Conservation (phyloP, 1,139 yeast genomes). For the Pichia sp. region DNA sequence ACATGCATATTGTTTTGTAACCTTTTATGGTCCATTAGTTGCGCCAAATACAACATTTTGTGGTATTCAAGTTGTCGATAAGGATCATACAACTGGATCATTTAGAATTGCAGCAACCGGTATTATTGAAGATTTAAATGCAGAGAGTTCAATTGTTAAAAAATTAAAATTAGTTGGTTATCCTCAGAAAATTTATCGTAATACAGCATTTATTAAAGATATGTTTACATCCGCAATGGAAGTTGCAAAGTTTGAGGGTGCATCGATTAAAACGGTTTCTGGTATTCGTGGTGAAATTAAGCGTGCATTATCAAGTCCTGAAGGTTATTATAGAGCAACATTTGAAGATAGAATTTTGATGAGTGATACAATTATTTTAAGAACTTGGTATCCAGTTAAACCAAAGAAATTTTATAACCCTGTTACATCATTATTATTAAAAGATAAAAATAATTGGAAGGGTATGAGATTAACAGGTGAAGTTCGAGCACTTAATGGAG, state of each 20-base stretch:
- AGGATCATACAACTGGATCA: conserved; percentile 76
- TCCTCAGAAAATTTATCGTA: conserved; percentile 89
- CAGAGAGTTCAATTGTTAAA: conserved; percentile 86
- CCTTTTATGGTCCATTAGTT: conserved; percentile 94
- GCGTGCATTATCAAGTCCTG: conserved; percentile 88
- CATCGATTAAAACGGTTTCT: conserved; percentile 90
- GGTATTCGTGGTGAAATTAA: conserved; percentile 98
- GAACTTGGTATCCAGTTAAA: conserved; percentile 96
- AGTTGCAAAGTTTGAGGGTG: conserved; percentile 98
- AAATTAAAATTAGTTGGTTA: conserved; percentile 92
- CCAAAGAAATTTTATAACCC: conserved; percentile 93
- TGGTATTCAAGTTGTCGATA: conserved; percentile 86
- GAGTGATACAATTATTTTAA: conserved; percentile 82
- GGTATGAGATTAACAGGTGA: conserved; percentile 96
- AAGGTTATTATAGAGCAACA: conserved; percentile 97
- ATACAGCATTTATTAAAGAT: conserved; percentile 94
- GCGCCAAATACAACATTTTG: conserved; percentile 98
- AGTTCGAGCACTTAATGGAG: conserved; percentile 69
- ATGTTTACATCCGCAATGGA: conserved; percentile 92
- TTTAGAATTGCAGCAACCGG: conserved; percentile 99
- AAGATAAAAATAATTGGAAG: conserved; percentile 79
- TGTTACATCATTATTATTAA: conserved; percentile 77
- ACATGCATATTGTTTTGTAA: conserved; percentile 93
- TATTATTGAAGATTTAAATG: conserved; percentile 86
- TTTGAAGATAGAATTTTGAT: conserved; percentile 92